Base-by-base conservation (phyloP, 2,329 filamentous ascomycete species). In the Alternaria longipes region DNA sequence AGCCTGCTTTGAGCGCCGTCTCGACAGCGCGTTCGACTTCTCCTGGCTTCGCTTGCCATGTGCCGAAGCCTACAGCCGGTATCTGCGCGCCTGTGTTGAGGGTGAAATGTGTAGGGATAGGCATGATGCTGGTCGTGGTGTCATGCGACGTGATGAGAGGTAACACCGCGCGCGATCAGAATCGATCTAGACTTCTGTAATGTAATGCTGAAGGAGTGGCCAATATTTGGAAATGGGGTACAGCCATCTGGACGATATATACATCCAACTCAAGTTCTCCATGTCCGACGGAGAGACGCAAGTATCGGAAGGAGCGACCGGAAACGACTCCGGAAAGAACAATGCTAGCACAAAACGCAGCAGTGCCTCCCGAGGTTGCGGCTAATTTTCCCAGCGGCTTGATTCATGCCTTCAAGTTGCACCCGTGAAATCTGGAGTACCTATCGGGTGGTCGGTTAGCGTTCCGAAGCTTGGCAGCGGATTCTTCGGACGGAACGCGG, bases 31-130 rank as follows among this genome's bases (percentile, higher is more conserved):
- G 56, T 56, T 85, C 81, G 9, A 71, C 68, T 67, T 86, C 83
- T 53, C 91, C 89, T 76, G 91, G 85, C 66, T 85, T 85, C 42
- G 89, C 87, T 74, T 92, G 90, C 90, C 90, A 93, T 52, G 91
- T 93, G 49, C 91, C 91, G 49, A 93, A 84, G 54, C 90, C 91
- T 65, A 94, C 80, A 69, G 88, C 88, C 58, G 90, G 90, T 62
- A 95, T 94, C 79, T 91, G 88, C 76, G 86, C 89, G 54, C 91
- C 91, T 45, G 88, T 90, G 71, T 87, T 86, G 66, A 87, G 85
- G 30, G 80, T 83, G 75, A 82, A 85, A 38, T 77, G 77, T 67
- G 77, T 70, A 3, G 68, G 62, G 28, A 71, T 56, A 22, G 68
- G 49, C 69, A 72, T 72, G 45, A 72, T 72, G 45, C 16, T 57